Base-by-base conservation (phyloP, 768 basidiomycete species). In the Boletus insuetus region DNA sequence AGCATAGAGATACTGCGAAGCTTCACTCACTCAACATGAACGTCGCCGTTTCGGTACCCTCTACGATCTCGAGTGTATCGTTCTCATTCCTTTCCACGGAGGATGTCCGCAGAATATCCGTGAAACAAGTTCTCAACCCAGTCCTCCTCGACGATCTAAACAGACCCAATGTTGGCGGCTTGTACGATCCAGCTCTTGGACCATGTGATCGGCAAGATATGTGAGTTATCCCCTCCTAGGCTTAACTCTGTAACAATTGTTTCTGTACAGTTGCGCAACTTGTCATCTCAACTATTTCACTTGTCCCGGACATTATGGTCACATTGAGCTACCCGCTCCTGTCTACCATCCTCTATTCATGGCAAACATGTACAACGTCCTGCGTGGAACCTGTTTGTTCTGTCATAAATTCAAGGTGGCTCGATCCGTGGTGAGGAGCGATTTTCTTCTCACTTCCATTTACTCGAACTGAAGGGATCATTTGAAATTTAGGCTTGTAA, bases 261-360 rank as follows among this genome's bases (percentile, higher is more conserved):
- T 39, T 41, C 55, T 34, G 26, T 46, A 22, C 68, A 99, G 96
- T 56, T 99, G 97, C 70, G 78, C 89, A 59, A 97, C 97, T 73
- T 99, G 97, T 69, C 87, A 82, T 54, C 82, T 97, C 64, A 91
- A 85, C 45, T 96, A 94, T 67, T 98, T 88, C 75, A 87, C 88
- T 56, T 99, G 97, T 71, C 95, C 97, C 2, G 97, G 97, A 17
- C 97, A 99, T 73, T 99, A 89, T 74, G 97, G 97, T 20, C 97
- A 98, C 72, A 96, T 99, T 57, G 94, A 98, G 58, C 82, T 99
- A 7, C 94, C 96, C 19, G 83, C 89, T 17, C 95, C 97, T 14
- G 92, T 98, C 3, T 98, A 91, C 68, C 96, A 99, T 66, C 97
- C 97, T 0, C 75, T 99, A 38, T 99, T 98, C 74, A 93, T 98